Evolutionary conservation across 257 asterid species (phyloP), one percentile per base, ranked within the genome.

Genomic region (Nicotiana otophora): DNA sequence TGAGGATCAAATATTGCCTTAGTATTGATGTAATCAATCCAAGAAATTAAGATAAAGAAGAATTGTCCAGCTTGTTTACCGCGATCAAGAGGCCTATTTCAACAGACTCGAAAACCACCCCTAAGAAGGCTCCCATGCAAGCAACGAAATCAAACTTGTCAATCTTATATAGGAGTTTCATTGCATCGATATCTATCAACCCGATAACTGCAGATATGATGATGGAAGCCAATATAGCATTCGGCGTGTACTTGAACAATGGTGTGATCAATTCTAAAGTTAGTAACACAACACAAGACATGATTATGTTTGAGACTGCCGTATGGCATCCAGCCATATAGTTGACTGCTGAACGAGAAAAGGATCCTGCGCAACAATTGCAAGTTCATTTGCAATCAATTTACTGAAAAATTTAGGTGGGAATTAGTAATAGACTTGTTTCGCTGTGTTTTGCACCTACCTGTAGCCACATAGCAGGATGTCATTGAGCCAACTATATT

Each of bases 111-210:
- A 92, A 93, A 3, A 93, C 89, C 33, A 93, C 97, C 2, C 97
- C 97, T 15, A 93, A 86, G 88, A 92, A 93, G 65, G 97, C 96
- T 20, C 97, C 97, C 93, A 92, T 91, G 81, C 96, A 92, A 34
- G 96, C 97, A 17, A 90, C 82, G 11, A 93, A 93, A 83, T 93
- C 97, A 19, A 93, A 90, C 82, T 93, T 93, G 55, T 93, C 97
- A 12, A 90, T 90, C 92, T 90, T 93, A 90, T 91, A 92, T 33
- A 93, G 85, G 53, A 89, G 91, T 11, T 83, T 72, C 90, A 90
- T 87, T 8, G 97, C 95, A 5, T 87, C 84, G 7, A 83, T 79
- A 86, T 93, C 96, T 83, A 92, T 80, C 36, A 93, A 54, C 36
- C 95, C 91, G 0, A 87, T 64, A 28, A 92, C 95, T 0, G 97